Base-by-base conservation (phyloP, 257 asterid genomes). In the Petrea volubilis region DNA sequence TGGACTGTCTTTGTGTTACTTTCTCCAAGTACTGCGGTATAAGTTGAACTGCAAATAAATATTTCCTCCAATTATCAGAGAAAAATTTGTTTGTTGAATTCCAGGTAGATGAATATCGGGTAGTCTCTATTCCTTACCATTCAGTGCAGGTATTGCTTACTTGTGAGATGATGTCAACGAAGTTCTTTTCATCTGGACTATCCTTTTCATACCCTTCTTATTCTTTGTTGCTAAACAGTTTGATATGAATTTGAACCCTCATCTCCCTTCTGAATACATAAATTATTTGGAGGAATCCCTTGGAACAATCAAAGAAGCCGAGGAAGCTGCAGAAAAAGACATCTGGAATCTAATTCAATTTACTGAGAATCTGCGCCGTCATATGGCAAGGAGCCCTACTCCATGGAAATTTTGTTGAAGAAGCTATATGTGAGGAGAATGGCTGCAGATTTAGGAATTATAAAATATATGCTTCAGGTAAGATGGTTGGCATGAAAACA, bases 381-480 rank as follows among this genome's bases (percentile, higher is more conserved):
- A 87, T 85, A 93, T 78, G 98, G 98, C 66, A 91, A 89, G 77
- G 98, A 87, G 84, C 98, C 98, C 70, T 89, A 80, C 83, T 87
- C 98, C 60, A 93, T 93, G 98, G 98, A 91, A 76, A 87, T 91
- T 70, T 66, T 93, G 66, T 82, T 93, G 86, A 93, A 91, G 88
- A 93, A 93, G 85, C 95, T 93, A 17, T 91, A 93, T 60, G 96
- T 91, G 60, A 91, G 84, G 87, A 86, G 98, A 84, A 93, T 93
- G 98, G 89, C 97, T 51, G 96, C 97, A 41, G 98, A 93, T 82
- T n/a, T 93, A 77, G 98, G 98, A 69, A 93, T 93, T 71, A 78
- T 76, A 57, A 80, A 81, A 85, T 93, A 71, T 83, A 77, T 71
- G 83, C 91, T 64, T 86, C 90, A 10, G n/a, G 96, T 68, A 93